Evolutionary conservation across 2,329 filamentous ascomycete species (phyloP).

Genomic region (Sporothrix pallida): DNA sequence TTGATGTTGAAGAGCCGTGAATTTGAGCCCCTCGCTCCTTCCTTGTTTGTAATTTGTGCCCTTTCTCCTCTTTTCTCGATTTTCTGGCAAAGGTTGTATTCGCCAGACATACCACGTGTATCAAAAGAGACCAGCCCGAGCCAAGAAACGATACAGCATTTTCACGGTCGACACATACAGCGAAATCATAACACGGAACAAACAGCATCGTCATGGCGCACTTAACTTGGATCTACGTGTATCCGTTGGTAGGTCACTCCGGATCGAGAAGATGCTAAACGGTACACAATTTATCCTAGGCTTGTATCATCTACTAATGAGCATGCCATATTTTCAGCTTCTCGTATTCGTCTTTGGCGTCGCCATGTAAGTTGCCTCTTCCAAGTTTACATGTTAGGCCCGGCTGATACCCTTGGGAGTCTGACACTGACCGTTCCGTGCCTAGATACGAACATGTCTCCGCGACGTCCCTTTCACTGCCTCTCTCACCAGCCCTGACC

Average conservation of each 20-base stretch:
- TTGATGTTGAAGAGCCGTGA: background rate
- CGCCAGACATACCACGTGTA: too few relatives aligned
- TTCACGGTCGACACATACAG: background rate
- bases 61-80: background rate
- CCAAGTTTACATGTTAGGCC: background rate
- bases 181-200: too few relatives aligned
- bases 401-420: background rate
- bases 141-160: background rate
- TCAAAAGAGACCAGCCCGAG: too few relatives aligned
- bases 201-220: background rate
- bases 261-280: too few relatives aligned
- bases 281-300: too few relatives aligned
- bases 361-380: background rate
- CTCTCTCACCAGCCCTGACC: conserved; percentile 33
- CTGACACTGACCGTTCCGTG: background rate
- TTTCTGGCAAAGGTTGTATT: too few relatives aligned
- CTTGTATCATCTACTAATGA: too few relatives aligned
- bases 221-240: conserved; percentile 10
- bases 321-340: too few relatives aligned
- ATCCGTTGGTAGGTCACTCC: background rate
- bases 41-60: background rate
- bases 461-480: conserved; percentile 35
- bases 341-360: conserved; percentile 2
- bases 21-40: conserved; percentile 1
- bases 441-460: conserved; percentile 37